These are phyloP conservation scores for Penicillium fuscoglaucum DNA, from an alignment of 2,329 filamentous ascomycete genomes.

Conservation along the genomic window DNA sequence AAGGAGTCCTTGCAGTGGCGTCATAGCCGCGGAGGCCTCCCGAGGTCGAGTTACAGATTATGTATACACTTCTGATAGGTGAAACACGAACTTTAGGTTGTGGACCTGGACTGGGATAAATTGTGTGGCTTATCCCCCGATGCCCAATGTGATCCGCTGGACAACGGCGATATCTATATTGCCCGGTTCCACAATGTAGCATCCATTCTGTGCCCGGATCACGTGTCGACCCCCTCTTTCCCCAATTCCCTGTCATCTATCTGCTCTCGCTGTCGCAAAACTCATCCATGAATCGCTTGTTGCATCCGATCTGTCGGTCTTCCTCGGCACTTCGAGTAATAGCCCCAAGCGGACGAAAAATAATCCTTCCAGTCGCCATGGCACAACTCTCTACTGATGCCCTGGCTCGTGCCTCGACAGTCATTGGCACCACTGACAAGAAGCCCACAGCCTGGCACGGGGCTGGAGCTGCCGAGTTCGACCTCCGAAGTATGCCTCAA, in stretches of 20 bases:
- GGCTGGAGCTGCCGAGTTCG: constrained; percentile 56
- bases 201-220: neutral
- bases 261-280: neutral
- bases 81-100: neutral
- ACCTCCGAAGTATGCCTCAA: constrained; percentile 51
- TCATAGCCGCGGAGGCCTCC: neutral
- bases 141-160: neutral
- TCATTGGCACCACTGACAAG: neutral
- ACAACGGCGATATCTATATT: neutral
- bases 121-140: neutral
- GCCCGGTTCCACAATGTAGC: neutral
- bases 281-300: constrained; percentile 17
- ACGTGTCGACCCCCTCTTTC: constrained; percentile 13
- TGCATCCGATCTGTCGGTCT: constrained; percentile 15
- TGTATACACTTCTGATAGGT: neutral
- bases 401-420: constrained; percentile 11
- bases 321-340: constrained; percentile 9
- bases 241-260: neutral
- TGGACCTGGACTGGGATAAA: neutral
- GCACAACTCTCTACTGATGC: constrained; percentile 21
- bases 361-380: constrained; percentile 18
- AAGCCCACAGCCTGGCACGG: constrained; percentile 39
- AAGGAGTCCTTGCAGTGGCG: constrained; percentile 9
- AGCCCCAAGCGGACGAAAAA: constrained; percentile 1
- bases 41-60: neutral